Conservation (phyloP, 495 filamentous ascomycete species). For the Podospora conica region DNA sequence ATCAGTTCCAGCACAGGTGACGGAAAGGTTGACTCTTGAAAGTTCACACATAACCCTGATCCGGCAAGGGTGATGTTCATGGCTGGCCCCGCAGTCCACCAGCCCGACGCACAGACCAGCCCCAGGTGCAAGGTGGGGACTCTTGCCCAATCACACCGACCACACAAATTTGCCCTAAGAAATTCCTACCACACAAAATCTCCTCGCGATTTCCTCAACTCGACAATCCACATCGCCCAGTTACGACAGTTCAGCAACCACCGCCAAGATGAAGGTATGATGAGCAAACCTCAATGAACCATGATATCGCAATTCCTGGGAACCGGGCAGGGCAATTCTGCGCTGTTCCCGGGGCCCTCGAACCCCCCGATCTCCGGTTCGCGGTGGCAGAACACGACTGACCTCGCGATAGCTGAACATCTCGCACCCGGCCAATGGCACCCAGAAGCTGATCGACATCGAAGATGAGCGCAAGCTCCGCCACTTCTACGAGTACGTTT, state of each 20-base stretch:
- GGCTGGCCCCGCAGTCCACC: neutral
- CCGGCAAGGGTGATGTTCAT: neutral
- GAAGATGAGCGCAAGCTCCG: slow-evolving; percentile 87
- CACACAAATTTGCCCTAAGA: slow-evolving; percentile 29
- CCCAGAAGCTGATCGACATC: slow-evolving; percentile 96
- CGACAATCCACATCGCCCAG: slow-evolving; percentile 25
- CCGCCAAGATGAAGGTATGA: slow-evolving; percentile 35
- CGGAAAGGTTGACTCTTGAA: too few relatives aligned
- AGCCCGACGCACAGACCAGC: neutral
- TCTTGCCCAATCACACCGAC: slow-evolving; percentile 18
- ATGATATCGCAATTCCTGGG: neutral
- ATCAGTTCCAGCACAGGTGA: neutral
- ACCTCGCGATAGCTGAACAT: slow-evolving; percentile 70
- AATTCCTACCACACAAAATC: slow-evolving; percentile 34
- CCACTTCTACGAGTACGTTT: slow-evolving; percentile 52
- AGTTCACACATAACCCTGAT: neutral
- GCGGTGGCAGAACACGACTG: slow-evolving; percentile 12
- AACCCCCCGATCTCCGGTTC: neutral
- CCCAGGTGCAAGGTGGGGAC: neutral
- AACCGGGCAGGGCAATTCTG: neutral
- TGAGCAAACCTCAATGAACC: neutral
- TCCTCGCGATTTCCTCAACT: slow-evolving; percentile 24
- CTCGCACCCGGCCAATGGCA: slow-evolving; percentile 96
- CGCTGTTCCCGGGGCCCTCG: neutral
- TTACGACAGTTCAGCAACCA: slow-evolving; percentile 29